Evolutionary conservation across 2,329 filamentous ascomycete species (phyloP).

Genomic region (Ceratocystis ficicola): DNA sequence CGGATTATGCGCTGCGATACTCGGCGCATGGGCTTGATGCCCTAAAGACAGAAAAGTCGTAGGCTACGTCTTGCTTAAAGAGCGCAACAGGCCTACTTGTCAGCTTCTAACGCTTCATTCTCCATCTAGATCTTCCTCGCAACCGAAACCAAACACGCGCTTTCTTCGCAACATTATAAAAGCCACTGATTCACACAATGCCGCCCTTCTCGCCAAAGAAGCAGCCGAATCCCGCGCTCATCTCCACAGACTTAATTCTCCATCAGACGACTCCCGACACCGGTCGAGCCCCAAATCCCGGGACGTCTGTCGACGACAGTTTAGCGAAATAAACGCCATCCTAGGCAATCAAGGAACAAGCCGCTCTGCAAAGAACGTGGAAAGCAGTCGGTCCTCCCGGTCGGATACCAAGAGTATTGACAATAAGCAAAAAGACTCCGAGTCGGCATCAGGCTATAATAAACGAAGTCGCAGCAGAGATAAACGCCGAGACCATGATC

Average conservation of each 20-base stretch:
- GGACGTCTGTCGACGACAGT: conserved; percentile 38
- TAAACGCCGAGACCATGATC: neutral
- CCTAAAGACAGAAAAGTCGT: conserved; percentile 41
- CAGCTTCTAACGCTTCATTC: neutral
- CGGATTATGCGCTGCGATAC: conserved; percentile 59
- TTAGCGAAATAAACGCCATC: conserved; percentile 50
- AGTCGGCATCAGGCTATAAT: neutral
- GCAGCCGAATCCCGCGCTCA: conserved; percentile 63
- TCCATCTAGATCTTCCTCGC: conserved; percentile 20
- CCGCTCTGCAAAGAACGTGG: conserved; percentile 20
- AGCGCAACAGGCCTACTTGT: neutral
- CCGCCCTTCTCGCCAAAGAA: conserved; percentile 71
- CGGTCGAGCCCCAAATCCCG: conserved; percentile 28
- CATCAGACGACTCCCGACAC: conserved; percentile 35
- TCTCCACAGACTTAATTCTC: conserved; percentile 47
- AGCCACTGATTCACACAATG: conserved; percentile 81
- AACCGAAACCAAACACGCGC: conserved; percentile 76
- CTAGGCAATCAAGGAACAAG: conserved; percentile 29
- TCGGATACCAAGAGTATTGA: conserved; percentile 19
- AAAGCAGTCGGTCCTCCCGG: neutral
- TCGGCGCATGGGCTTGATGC: conserved; percentile 62
- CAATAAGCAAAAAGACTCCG: conserved; percentile 20
- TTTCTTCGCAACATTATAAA: conserved; percentile 82
- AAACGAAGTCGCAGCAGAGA: neutral
- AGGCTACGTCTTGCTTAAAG: conserved; percentile 24